Percentiles rank a stretch among this genome's conserved stretches.
phyloP scores from a whole-genome alignment of 768 basidiomycete species.

The Macrolepiota albuminosa region DNA sequence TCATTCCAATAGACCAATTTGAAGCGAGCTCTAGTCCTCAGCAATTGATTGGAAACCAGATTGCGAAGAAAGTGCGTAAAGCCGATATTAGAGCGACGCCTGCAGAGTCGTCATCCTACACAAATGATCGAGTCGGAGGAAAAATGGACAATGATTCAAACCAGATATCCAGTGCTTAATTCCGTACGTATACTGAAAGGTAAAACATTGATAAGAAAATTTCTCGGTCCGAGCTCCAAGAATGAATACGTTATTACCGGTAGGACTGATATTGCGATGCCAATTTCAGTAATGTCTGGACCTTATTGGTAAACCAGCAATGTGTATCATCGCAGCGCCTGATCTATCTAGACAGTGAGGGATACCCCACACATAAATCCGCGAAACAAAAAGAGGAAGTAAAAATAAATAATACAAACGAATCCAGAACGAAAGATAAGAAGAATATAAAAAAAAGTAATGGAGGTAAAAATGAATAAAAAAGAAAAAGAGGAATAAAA shows the following conservation, averaged over 20 bases:
- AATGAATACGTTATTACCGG: not conserved
- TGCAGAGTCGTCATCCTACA: too few relatives aligned
- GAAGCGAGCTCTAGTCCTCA: not conserved
- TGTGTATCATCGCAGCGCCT: not conserved
- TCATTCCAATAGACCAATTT: not conserved
- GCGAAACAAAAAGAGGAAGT: not conserved
- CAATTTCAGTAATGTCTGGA: not conserved
- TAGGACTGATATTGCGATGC: not conserved
- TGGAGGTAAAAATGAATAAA: not conserved
- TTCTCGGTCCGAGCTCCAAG: not conserved
- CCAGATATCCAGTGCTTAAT: too few relatives aligned
- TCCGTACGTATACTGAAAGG: too few relatives aligned
- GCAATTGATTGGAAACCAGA: not conserved
- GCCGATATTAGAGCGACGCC: not conserved
- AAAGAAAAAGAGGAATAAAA: not conserved
- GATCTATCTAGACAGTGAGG: not conserved
- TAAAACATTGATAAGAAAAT: not conserved
- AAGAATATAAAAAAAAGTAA: not conserved
- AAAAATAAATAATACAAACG: constrained; percentile 5
- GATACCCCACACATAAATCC: constrained; percentile 2
- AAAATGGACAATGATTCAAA: too few relatives aligned
- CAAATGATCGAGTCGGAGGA: too few relatives aligned
- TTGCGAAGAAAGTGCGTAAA: not conserved
- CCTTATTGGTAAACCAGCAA: not conserved
- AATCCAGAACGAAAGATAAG: not conserved